Base-by-base conservation (phyloP, 2,329 filamentous ascomycete species). In the Aspergillus tanneri region DNA sequence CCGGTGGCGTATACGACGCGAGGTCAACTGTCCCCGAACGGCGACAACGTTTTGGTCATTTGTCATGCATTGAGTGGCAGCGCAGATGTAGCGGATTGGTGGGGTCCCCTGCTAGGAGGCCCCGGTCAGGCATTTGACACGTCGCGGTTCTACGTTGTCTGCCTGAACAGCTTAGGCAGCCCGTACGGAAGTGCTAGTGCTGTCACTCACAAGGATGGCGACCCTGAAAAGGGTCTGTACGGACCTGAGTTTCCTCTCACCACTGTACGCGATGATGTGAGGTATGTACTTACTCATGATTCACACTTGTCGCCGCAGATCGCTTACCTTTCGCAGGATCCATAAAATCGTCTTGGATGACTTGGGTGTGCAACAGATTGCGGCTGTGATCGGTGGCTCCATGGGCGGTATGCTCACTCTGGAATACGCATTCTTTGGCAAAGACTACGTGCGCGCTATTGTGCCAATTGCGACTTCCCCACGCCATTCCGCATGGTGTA, bases 181-280 rank as follows among this genome's bases (percentile, higher is more conserved):
- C 77, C 77, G 0, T 81, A 81, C 54, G 78, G 78, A 21, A 79
- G 74, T 59, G 77, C 76, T 5, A 79, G 77, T 51, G 75, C 77
- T 7, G 71, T 81, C 11, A 99, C 93, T 2, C 85, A 85, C 59
- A 95, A 89, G 68, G 86, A 96, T 63, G 90, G 90, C 11, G 82
- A 95, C 60, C 73, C 80, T 12, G 76, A 76, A 43, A 84, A 88
- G 54, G 90, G 83, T 14, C 81, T 82, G 59, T 99, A 99, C 64
- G 93, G 93, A 0, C 93, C 93, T 1, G 93, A 99, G 64, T 99
- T 99, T 59, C 93, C 93, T 38, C 74, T 99, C 55, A 96, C 93
- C 1, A 97, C 93, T 0, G 89, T 99, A 55, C 80, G 92, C 57
- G 93, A 99, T 67, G 93, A 99, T 73, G 92, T 97, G 44, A 90